Conservation (phyloP, 2,329 filamentous ascomycete genomes). For the Incumbomyces lentus region DNA sequence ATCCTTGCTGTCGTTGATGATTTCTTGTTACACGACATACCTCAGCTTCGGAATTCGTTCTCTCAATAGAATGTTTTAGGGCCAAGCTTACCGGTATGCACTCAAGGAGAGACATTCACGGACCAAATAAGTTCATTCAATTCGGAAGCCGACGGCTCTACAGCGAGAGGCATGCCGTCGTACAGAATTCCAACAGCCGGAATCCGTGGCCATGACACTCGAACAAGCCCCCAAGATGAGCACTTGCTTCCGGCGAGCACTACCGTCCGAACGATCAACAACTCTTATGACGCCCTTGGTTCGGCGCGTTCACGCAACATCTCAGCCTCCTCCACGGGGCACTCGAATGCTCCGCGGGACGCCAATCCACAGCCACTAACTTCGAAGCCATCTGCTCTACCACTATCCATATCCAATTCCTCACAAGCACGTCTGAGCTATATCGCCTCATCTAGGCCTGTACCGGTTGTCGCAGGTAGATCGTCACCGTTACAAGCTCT, state of each 20-base stretch:
- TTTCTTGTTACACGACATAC: conserved; percentile 4
- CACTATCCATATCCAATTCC: background rate
- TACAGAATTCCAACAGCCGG: conserved; percentile 7
- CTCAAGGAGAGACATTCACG: background rate
- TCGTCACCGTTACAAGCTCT: conserved; percentile 2
- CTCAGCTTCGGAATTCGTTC: background rate
- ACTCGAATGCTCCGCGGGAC: background rate
- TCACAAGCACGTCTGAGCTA: conserved; percentile 3
- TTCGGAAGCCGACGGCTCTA: background rate
- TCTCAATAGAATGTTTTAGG: conserved; percentile 1
- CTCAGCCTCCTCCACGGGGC: background rate
- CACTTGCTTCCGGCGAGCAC: background rate
- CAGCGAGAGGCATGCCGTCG: conserved; percentile 2
- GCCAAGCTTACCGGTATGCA: conserved; percentile 5
- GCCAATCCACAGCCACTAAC: background rate
- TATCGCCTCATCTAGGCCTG: conserved; percentile 3
- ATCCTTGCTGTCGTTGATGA: background rate
- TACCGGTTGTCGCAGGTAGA: background rate
- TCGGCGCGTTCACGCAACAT: background rate
- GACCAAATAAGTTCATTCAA: background rate
- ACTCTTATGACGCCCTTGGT: background rate
- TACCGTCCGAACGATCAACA: background rate
- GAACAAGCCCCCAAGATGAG: background rate
- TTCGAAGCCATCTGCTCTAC: conserved; percentile 1
- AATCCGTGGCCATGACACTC: background rate